phyloP scores from a whole-genome alignment of 257 asterid species.

The Linaria vulgaris region DNA sequence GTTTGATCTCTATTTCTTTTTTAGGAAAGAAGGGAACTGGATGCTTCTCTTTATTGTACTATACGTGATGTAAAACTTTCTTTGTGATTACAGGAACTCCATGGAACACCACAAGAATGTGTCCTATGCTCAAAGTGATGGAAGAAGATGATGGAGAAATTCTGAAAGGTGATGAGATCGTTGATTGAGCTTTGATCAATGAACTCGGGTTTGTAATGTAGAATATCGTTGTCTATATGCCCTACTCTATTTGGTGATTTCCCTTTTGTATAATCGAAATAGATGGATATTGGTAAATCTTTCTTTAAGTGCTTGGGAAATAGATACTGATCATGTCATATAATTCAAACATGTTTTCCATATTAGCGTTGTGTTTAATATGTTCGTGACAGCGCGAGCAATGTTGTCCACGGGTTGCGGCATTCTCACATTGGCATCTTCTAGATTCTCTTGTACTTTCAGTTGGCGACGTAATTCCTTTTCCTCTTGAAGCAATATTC shows the following conservation, averaged over 20 bases:
- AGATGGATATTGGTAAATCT: not conserved
- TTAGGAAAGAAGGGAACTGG: conserved; percentile 32
- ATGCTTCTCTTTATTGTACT: conserved; percentile 30
- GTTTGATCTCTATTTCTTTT: conserved; percentile 25
- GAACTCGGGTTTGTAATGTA: conserved; percentile 63
- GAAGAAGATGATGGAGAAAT: conserved; percentile 48
- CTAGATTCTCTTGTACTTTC: too few species aligned
- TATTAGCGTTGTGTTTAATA: conserved; percentile 11
- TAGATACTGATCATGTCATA: not conserved
- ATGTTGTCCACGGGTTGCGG: not conserved
- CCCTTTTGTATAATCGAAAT: conserved; percentile 5
- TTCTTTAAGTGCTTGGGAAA: conserved; percentile 2
- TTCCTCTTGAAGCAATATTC: too few species aligned
- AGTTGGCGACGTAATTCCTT: too few species aligned
- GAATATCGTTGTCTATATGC: conserved; percentile 24
- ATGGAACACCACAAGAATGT: conserved; percentile 72
- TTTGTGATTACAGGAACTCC: conserved; percentile 78
- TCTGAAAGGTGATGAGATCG: conserved; percentile 59
- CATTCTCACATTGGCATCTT: too few species aligned
- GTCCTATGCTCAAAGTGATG: conserved; percentile 64
- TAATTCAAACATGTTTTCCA: not conserved
- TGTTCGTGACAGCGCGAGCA: not conserved
- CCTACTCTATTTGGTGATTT: conserved; percentile 6
- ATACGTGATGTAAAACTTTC: conserved; percentile 42
- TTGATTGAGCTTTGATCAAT: conserved; percentile 52